Base-by-base conservation (phyloP, 768 basidiomycete species). In the Lactifluus rugatus region DNA sequence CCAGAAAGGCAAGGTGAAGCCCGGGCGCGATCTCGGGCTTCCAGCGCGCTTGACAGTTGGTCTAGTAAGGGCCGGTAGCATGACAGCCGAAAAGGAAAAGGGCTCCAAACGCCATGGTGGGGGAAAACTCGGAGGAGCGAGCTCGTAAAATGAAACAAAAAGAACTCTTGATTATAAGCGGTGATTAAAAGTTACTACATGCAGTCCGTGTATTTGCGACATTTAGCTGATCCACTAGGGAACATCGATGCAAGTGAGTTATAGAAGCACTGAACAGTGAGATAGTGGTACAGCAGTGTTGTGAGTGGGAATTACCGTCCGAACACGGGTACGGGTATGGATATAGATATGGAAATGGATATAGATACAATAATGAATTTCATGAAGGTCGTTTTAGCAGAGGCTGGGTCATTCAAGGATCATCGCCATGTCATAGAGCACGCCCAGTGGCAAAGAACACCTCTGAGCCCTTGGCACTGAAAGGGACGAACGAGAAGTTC, bases 401-500 rank as follows among this genome's bases (percentile, higher is more conserved):
- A 21, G 16, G 39, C 25, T 28, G 31, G 5, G 13, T 45, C 39
- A 36, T 36, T 17, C 17, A 23, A 37, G 31, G 31, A 42, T 21
- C 13, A 50, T 19, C 42, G 7, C 23, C 37, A 37, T 23, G n/a
- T 60, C 49, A 60, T 25, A 60, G 47, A n/a, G 58, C 58, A 32
- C 54, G 58, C 6, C 58, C 58, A 16, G 58, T 45, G 17, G 42
- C 44, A 14, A 56, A 45, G 13, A 32, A 39, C 26, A 3, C 26
- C 17, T 39, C 54, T 9, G 42, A 8, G 6, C 50, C 49, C 44
- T 41, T 50, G 0, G 48, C 36, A 37, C 34, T 45, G 19, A 50
- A 6, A 21, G 58, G 54, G 7, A 51, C 2, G 16, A 60, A 60
- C 21, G 58, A 56, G 49, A 60, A 47, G 25, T 47, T 49, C 17